Conservation (phyloP, 75 land plant species). For the Sequoiadendron giganteum region DNA sequence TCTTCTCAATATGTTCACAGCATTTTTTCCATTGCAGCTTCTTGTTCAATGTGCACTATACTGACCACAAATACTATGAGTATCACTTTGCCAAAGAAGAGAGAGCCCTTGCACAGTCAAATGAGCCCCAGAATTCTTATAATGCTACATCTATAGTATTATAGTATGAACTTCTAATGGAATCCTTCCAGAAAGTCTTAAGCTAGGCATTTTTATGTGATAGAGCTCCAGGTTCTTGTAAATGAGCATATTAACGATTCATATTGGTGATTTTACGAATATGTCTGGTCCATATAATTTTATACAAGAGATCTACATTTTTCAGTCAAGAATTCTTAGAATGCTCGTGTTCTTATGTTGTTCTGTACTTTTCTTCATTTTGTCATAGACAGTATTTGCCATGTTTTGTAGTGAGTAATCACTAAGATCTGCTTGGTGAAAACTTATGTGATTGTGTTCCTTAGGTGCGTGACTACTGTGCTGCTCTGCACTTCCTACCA, state of each 20-base stretch:
- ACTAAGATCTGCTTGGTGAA: no score
- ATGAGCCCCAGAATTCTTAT: constrained; percentile 22
- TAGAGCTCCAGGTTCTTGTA: not conserved
- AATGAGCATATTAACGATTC: not conserved
- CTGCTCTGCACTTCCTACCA: no score
- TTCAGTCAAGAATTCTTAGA: not conserved
- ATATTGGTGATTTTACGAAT: not conserved
- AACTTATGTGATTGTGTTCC: no score
- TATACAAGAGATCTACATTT: not conserved
- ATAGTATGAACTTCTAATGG: not conserved
- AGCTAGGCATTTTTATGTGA: not conserved
- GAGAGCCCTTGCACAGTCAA: constrained; percentile 40
- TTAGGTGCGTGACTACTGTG: no score
- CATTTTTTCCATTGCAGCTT: constrained; percentile 48
- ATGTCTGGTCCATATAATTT: not conserved
- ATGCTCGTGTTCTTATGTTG: no score
- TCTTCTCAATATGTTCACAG: not conserved
- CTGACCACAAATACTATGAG: constrained; percentile 93
- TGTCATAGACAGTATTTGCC: no score
- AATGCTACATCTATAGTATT: constrained; percentile 26
- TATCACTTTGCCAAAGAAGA: constrained; percentile 83
- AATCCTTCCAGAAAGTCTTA: not conserved
- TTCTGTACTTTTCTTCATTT: no score
- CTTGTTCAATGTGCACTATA: constrained; percentile 72
- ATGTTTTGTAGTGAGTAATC: no score